These are phyloP conservation scores for Pseudomonodictys pantanalensis DNA, from an alignment of 495 filamentous ascomycete genomes.

Conservation along the genomic window DNA sequence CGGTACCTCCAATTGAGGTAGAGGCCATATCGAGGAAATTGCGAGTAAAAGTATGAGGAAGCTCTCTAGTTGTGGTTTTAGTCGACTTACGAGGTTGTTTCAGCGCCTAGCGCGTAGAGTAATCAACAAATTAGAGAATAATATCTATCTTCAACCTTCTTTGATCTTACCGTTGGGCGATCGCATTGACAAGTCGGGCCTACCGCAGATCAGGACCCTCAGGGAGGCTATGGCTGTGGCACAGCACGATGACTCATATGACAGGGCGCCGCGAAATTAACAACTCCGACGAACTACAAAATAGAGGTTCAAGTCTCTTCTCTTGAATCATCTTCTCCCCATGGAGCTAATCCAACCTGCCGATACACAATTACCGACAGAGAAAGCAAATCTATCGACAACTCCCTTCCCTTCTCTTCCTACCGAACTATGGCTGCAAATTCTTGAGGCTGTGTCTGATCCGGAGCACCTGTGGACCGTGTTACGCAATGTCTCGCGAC, in stretches of 20 bases:
- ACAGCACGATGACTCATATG: too few relatives aligned
- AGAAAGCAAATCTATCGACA: too few relatives aligned
- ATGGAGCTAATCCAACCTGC: background rate
- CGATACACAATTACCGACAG: background rate
- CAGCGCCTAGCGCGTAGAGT: too few relatives aligned
- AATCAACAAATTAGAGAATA: too few relatives aligned
- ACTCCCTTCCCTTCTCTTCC: background rate
- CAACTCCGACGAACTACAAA: too few relatives aligned
- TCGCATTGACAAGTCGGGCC: too few relatives aligned
- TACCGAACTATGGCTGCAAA: constrained; percentile 10
- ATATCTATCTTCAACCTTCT: too few relatives aligned
- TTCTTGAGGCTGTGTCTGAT: background rate
- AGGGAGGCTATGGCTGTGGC: too few relatives aligned
- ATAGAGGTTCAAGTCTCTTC: too few relatives aligned
- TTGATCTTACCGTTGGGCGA: too few relatives aligned
- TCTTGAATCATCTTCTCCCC: background rate
- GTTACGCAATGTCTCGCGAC: background rate
- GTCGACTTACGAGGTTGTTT: background rate
- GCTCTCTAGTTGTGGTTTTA: background rate
- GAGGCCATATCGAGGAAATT: background rate
- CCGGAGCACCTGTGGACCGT: background rate
- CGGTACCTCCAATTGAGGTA: background rate
- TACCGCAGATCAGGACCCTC: too few relatives aligned
- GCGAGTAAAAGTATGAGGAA: background rate
- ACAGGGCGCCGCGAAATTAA: too few relatives aligned